Conservation (phyloP, 1,284 basidiomycete genomes). For the Mycena sp. region DNA sequence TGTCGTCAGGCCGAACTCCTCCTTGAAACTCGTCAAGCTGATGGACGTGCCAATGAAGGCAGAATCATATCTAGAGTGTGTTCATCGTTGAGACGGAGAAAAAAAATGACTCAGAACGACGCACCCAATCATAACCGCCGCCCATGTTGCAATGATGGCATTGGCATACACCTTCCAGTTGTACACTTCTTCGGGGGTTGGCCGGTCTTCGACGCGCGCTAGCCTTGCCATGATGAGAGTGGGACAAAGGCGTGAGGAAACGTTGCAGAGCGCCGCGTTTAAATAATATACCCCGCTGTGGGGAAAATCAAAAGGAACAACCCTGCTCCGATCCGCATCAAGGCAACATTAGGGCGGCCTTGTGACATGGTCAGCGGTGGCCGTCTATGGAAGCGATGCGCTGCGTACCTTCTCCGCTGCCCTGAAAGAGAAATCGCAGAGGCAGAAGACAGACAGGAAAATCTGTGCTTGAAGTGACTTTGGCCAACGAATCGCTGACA, state of each 20-base stretch:
- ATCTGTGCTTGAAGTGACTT: no score
- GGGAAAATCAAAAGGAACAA: background rate
- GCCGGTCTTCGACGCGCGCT: slow-evolving; percentile 48
- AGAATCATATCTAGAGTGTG: slow-evolving; percentile 45
- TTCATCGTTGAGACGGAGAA: background rate
- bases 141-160: slow-evolving; percentile 49
- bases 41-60: slow-evolving; percentile 50
- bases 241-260: background rate
- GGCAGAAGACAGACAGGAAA: no score
- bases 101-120: background rate
- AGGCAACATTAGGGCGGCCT: background rate
- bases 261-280: no score
- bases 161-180: slow-evolving; percentile 56
- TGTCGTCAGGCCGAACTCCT: slow-evolving; percentile 49
- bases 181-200: slow-evolving; percentile 50
- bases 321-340: background rate
- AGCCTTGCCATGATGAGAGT: slow-evolving; percentile 30
- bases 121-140: slow-evolving; percentile 37
- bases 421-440: no score
- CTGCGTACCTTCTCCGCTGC: no score
- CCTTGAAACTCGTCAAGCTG: slow-evolving; percentile 54
- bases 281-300: background rate
- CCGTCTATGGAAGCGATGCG: no score
- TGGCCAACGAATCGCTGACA: no score
- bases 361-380: slow-evolving; percentile 1